Evolutionary conservation across 257 asterid genomes (phyloP).

Genomic region (Hygrophila difformis): DNA sequence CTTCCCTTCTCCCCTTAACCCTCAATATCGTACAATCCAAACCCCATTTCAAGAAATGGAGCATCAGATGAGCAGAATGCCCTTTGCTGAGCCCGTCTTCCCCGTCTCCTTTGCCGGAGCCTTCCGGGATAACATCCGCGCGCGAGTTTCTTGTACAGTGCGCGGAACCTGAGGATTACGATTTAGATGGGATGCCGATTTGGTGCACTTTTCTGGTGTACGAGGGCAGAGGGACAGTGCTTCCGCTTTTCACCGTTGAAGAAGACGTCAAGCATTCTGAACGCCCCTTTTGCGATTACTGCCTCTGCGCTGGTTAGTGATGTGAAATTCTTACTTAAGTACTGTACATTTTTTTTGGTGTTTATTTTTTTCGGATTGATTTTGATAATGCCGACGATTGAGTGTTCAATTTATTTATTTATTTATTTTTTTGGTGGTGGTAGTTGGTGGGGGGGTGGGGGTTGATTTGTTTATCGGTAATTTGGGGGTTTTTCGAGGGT

Average conservation of each 20-base stretch:
- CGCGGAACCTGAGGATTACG: conserved; percentile 46
- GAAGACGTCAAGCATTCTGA: conserved; percentile 47
- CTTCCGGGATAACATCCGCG: conserved; percentile 51
- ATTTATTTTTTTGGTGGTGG: too few species aligned
- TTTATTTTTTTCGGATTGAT: background rate
- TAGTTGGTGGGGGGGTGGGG: too few species aligned
- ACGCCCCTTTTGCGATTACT: conserved; percentile 62
- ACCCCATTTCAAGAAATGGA: too few species aligned
- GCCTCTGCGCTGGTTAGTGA: conserved; percentile 67
- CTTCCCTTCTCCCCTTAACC: too few species aligned
- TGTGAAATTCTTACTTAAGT: too few species aligned
- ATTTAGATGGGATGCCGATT: conserved; percentile 46
- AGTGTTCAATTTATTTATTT: conserved; percentile 21
- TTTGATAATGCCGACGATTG: too few species aligned
- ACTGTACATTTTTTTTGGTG: background rate
- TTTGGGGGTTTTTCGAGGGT: conserved; percentile 5
- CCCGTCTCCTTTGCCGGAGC: conserved; percentile 26
- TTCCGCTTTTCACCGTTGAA: conserved; percentile 76
- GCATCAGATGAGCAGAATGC: too few species aligned
- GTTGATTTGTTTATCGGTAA: too few species aligned
- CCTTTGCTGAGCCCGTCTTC: conserved; percentile 57
- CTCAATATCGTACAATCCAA: too few species aligned
- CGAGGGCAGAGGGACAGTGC: conserved; percentile 44
- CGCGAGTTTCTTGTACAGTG: conserved; percentile 47
- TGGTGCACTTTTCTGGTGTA: conserved; percentile 69